phyloP scores from a whole-genome alignment of 352 stramenopile genomes.

The Pythium aquatile region DNA sequence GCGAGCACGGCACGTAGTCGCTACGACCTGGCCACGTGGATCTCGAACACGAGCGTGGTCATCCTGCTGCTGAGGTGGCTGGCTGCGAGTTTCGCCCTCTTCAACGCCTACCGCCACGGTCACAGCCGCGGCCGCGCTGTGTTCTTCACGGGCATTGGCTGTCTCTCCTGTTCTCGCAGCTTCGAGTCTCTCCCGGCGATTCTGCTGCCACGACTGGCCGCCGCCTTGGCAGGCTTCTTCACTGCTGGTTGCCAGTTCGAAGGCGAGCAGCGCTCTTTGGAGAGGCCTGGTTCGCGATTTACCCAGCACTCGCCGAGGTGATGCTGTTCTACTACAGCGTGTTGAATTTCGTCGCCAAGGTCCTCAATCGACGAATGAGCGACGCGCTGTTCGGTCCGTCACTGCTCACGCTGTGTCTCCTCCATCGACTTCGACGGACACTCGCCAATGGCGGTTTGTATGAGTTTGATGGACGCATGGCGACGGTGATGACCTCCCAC shows the following conservation, averaged over 20 bases:
- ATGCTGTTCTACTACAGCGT: constrained; percentile 32
- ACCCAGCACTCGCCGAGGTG: constrained; percentile 30
- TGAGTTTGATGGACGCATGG: constrained; percentile 29
- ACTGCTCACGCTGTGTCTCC: constrained; percentile 24
- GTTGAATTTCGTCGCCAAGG: constrained; percentile 32
- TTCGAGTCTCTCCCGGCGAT: constrained; percentile 45
- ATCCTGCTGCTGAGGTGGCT: constrained; percentile 43
- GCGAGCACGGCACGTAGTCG: constrained; percentile 8
- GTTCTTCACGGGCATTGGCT: constrained; percentile 31
- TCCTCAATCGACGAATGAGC: constrained; percentile 27
- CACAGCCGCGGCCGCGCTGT: constrained; percentile 20
- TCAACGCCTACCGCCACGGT: constrained; percentile 16
- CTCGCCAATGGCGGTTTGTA: constrained; percentile 21
- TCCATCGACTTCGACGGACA: constrained; percentile 28
- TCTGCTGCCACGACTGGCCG: constrained; percentile 40
- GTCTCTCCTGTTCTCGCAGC: constrained; percentile 33
- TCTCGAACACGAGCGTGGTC: constrained; percentile 43
- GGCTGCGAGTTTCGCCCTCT: constrained; percentile 34
- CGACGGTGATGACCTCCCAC: constrained; percentile 24
- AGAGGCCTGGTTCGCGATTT: constrained; percentile 45
- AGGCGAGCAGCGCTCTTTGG: constrained; percentile 38
- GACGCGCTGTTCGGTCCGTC: constrained; percentile 38
- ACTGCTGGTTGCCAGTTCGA: constrained; percentile 45
- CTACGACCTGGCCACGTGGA: constrained; percentile 46
- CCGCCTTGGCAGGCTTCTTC: constrained; percentile 42